Conservation (phyloP, 106 monocot species). For the Platanthera zijinensis region DNA sequence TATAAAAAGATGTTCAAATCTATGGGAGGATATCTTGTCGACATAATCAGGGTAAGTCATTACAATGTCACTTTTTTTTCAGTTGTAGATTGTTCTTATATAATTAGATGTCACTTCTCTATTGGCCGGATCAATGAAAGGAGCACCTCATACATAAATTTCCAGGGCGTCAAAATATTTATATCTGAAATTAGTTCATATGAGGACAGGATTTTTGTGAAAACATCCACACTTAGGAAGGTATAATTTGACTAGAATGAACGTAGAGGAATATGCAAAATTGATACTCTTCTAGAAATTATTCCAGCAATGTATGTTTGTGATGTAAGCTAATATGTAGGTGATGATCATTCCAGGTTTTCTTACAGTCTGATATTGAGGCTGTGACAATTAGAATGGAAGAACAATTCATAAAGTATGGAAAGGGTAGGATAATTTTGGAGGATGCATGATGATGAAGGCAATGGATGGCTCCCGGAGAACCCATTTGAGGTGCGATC, state of each 20-base stretch:
- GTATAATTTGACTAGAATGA: constrained; percentile 7
- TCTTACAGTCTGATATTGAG: no score
- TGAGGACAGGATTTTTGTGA: constrained; percentile 35
- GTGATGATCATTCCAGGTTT: no score
- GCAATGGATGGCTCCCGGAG: no score
- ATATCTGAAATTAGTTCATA: constrained; percentile 26
- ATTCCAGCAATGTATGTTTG: neutral
- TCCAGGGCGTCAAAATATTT: constrained; percentile 27
- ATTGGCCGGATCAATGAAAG: constrained; percentile 27
- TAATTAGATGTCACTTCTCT: neutral
- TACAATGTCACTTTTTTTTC: neutral
- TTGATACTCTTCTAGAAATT: neutral
- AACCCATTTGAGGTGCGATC: no score
- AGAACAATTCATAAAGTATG: no score
- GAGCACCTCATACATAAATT: constrained; percentile 26
- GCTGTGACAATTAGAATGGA: no score
- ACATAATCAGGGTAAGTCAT: constrained; percentile 24
- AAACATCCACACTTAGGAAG: constrained; percentile 21
- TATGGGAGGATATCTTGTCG: constrained; percentile 41
- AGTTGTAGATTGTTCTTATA: neutral
- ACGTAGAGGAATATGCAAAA: neutral
- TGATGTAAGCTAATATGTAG: no score
- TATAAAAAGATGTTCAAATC: constrained; percentile 33
- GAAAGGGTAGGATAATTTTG: no score
- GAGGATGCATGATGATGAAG: no score